Evolutionary conservation across 805 yeast genomes (phyloP), one percentile per base, ranked within the genome.

Genomic region (Candida hungchunana): DNA sequence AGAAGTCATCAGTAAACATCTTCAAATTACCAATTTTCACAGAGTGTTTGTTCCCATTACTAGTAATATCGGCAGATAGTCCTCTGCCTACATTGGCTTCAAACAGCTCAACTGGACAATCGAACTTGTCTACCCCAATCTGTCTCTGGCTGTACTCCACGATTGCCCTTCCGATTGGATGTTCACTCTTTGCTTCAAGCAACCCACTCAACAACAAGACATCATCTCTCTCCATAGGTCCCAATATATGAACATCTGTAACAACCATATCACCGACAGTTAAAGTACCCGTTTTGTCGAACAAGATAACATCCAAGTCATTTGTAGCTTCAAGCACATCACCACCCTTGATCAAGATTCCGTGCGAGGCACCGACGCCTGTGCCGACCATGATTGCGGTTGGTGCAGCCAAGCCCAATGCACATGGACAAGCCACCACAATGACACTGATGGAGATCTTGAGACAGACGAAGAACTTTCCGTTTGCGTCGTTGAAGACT

Each of bases 301-400:
- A 90, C 20, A 93, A 66, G 18, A 87, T 75, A 10, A 75, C 69
- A 44, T 78, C 72, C 26, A 86, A 67, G 14, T 69, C 62, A 50
- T 75, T 75, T 7, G 93, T 80, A 38, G 64, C 69, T 54, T 93
- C 97, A 43, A 93, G 69, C 12, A 84, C 75, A 34, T 82, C 95
- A 16, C 97, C 98, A 31, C 97, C 96, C 59, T 90, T 93, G 51
- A 93, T 83, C 36, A 93, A 66, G 5, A 93, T 82, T 14, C 98
- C 97, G 58, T 86, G 69, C 11, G 74, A 60, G 0, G 98, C 97
- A 26, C 96, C 97, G 16, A 87, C 82, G 26, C 98, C 98, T 2
- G 97, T 90, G 7, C 97, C 98, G 2, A 93, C 98, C 97, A 94
- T 93, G 9, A 93, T 86, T 0, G 97, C 97, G 2, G 98, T 94